Evolutionary conservation across 2,329 filamentous ascomycete genomes (phyloP), one percentile per base, ranked within the genome.

Genomic region (Fusarium sp.): DNA sequence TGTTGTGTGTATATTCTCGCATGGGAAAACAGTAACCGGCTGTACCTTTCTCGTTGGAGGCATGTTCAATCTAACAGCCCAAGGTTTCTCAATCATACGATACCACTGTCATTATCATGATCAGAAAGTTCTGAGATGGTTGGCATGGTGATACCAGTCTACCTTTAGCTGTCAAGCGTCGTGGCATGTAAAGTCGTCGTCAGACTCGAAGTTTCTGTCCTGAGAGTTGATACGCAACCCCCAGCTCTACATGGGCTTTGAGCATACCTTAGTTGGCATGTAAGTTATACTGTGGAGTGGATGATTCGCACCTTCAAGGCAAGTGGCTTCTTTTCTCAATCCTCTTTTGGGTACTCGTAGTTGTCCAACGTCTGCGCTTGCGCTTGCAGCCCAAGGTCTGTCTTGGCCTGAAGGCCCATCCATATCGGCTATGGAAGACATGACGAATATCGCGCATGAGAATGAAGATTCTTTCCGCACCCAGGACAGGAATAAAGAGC

Each of bases 201-300:
- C 45, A 60, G 41, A 24, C 41, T 57, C 40, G n/a, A 41, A 9
- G 48, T 67, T 34, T 44, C 67, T 57, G 24, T 49, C 48, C 41
- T 29, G 18, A 27, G 29, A 25, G 30, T 32, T 42, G 44, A 40
- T n/a, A 47, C 42, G 48, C 25, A 48, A 42, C 32, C 22, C 59
- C 67, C 62, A 70, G 67, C 67, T 70, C 41, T 41, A 20, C 24
- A 57, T 67, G 67, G 29, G 48, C 18, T 37, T 47, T 29, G 37
- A 30, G 32, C 46, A 70, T 68, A 58, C 53, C 57, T 53, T n/a
- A 52, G 30, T 41, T 12, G 34, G 25, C 55, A 32, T 25, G 34
- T 27, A 45, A 45, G 40, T 27, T 55, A 47, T 25, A 37, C 42
- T 13, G 13, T 53, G 46, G 22, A 57, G 41, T 56, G 18, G 57